phyloP scores from a whole-genome alignment of 2,329 filamentous ascomycete species.

The Penicillium sp. region DNA sequence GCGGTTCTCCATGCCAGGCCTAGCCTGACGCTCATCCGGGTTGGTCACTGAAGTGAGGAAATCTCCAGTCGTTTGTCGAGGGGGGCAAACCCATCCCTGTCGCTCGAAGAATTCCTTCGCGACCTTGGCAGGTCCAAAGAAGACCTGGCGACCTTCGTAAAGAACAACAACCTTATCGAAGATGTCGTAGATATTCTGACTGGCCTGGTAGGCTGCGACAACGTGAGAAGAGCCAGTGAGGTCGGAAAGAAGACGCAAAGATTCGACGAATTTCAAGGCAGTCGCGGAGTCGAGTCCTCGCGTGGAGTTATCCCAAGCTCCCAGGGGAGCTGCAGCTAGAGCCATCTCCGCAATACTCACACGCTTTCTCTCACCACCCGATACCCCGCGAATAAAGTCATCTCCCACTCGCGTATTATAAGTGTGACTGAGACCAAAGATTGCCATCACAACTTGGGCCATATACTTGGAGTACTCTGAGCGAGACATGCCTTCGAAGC shows the following conservation, averaged over 20 bases:
- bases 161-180: conserved; percentile 76
- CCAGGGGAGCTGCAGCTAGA: conserved; percentile 48
- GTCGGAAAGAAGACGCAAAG: conserved; percentile 54
- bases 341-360: conserved; percentile 62
- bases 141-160: conserved; percentile 77
- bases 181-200: conserved; percentile 55
- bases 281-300: conserved; percentile 58
- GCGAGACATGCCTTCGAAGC: conserved; percentile 33
- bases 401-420: conserved; percentile 51
- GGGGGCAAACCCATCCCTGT: conserved; percentile 69
- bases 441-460: conserved; percentile 49
- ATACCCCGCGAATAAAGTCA: conserved; percentile 63
- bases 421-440: conserved; percentile 52
- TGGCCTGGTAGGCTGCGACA: conserved; percentile 54
- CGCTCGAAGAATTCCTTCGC: conserved; percentile 69
- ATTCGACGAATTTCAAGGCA: conserved; percentile 60
- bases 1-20: conserved; percentile 61
- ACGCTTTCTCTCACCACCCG: conserved; percentile 63
- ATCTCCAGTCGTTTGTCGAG: conserved; percentile 68
- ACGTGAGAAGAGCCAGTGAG: conserved; percentile 47
- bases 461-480: conserved; percentile 46
- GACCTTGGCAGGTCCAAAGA: conserved; percentile 64
- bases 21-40: conserved; percentile 60
- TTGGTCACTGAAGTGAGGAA: conserved; percentile 72
- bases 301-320: conserved; percentile 50